Percentiles rank a stretch among this genome's conserved stretches.
phyloP scores from a whole-genome alignment of 78 protist genomes.

The Diacronema lutheri region DNA sequence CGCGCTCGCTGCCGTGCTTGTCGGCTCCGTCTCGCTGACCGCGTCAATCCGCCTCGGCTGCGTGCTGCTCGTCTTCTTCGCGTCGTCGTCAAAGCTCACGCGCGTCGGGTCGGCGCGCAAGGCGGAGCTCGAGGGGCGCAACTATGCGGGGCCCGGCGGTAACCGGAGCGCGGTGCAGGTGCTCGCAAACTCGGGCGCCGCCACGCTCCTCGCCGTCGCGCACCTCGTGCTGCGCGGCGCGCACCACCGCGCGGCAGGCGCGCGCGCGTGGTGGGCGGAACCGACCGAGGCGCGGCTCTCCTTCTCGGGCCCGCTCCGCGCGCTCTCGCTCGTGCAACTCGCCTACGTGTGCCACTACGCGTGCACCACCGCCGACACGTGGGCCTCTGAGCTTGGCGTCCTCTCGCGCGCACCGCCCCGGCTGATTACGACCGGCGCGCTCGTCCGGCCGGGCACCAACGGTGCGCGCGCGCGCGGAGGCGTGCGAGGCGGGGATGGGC shows the following conservation, averaged over 20 bases:
- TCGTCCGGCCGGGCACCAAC: slow-evolving; percentile 31
- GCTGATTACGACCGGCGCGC: not conserved
- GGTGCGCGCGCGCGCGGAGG: too few species aligned
- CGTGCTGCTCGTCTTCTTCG: not conserved
- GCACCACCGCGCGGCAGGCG: not conserved
- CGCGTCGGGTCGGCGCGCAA: not conserved
- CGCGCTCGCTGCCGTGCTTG: not conserved
- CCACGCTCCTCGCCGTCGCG: not conserved
- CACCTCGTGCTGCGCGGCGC: not conserved
- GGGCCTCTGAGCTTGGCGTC: slow-evolving; percentile 32
- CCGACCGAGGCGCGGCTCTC: not conserved
- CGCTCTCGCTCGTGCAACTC: not conserved
- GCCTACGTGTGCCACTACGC: slow-evolving; percentile 11
- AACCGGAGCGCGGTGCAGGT: slow-evolving; percentile 4
- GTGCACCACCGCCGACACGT: slow-evolving; percentile 11
- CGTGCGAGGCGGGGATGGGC: too few species aligned
- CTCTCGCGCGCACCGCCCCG: not conserved
- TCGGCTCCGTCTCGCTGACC: not conserved
- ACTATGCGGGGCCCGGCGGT: not conserved
- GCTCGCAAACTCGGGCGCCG: not conserved
- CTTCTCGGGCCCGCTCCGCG: not conserved
- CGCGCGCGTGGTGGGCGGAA: too few species aligned
- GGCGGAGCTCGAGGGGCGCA: not conserved
- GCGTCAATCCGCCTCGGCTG: not conserved
- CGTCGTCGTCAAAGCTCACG: not conserved